phyloP scores from a whole-genome alignment of 2,329 filamentous ascomycete genomes.

The Colletotrichum euphorbiae region DNA sequence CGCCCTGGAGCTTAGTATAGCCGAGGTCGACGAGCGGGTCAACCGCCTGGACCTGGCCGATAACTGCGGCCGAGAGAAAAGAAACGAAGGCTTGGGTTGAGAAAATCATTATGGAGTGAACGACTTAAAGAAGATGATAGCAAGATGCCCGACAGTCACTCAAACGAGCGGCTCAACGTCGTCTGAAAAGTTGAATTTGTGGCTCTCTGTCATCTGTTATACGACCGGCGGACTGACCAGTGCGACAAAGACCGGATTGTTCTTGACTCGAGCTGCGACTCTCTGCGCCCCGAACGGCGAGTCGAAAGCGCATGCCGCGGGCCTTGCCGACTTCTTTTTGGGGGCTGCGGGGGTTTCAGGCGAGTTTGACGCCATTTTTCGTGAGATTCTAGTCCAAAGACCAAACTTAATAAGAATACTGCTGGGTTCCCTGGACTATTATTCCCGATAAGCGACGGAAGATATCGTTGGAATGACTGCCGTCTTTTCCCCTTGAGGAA shows the following conservation, averaged over 20 bases:
- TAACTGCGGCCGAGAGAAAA: conserved; percentile 24
- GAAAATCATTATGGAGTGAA: conserved; percentile 29
- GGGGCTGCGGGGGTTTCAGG: conserved; percentile 25
- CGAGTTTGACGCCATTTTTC: conserved; percentile 25
- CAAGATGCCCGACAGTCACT: not conserved
- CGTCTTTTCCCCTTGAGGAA: not conserved
- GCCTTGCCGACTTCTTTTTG: not conserved
- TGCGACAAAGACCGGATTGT: not conserved
- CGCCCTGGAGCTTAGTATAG: conserved; percentile 75
- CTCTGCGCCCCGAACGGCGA: not conserved
- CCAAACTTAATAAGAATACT: not conserved
- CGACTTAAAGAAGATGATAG: conserved; percentile 3
- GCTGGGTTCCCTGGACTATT: not conserved
- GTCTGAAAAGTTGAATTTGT: not conserved
- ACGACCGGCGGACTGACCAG: not conserved
- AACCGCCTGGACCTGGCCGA: conserved; percentile 36
- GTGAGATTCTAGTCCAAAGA: conserved; percentile 23
- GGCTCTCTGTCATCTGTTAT: conserved; percentile 28
- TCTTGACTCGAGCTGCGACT: conserved; percentile 1
- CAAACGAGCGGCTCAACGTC: conserved; percentile 4
- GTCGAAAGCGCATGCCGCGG: not conserved
- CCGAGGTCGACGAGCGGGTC: conserved; percentile 65
- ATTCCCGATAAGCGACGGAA: not conserved
- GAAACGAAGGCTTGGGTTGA: conserved; percentile 19
- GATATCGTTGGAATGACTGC: not conserved